These are phyloP conservation scores for Collybia mongolica DNA, from an alignment of 768 basidiomycete species.

Conservation along the genomic window DNA sequence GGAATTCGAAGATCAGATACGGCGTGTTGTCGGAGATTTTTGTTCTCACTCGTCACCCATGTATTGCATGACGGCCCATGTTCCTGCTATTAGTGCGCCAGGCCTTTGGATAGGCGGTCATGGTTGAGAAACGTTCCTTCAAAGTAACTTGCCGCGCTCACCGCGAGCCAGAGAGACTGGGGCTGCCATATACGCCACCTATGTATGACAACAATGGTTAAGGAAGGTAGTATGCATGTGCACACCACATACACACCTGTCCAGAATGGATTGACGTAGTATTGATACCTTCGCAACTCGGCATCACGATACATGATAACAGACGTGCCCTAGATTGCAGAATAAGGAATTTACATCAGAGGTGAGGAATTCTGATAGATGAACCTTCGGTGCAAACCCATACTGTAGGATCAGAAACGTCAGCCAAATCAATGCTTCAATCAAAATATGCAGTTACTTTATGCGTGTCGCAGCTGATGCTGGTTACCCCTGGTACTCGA, in stretches of 20 bases:
- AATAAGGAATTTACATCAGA: constrained; percentile 1
- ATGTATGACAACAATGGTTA: not conserved
- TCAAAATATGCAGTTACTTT: constrained; percentile 49
- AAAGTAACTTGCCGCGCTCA: constrained; percentile 28
- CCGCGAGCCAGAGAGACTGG: constrained; percentile 89
- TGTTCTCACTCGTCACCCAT: constrained; percentile 80
- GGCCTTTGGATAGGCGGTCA: constrained; percentile 47
- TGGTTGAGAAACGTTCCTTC: not conserved
- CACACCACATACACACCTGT: constrained; percentile 43
- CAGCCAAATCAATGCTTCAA: not conserved
- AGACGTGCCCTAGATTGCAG: constrained; percentile 66
- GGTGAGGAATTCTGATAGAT: constrained; percentile 5
- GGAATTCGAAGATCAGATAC: constrained; percentile 1
- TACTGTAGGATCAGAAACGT: constrained; percentile 47
- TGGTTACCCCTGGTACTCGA: constrained; percentile 85
- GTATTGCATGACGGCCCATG: constrained; percentile 96
- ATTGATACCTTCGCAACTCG: constrained; percentile 77
- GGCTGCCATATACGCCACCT: constrained; percentile 91
- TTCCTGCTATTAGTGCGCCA: constrained; percentile 89
- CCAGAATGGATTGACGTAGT: constrained; percentile 85
- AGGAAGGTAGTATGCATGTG: too few relatives aligned
- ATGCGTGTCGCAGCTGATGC: constrained; percentile 95
- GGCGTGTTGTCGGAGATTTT: not conserved
- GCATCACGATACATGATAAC: constrained; percentile 92
- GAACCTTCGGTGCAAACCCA: constrained; percentile 90